phyloP scores from a whole-genome alignment of 345 rosid species.

The Euphorbia lathyris region DNA sequence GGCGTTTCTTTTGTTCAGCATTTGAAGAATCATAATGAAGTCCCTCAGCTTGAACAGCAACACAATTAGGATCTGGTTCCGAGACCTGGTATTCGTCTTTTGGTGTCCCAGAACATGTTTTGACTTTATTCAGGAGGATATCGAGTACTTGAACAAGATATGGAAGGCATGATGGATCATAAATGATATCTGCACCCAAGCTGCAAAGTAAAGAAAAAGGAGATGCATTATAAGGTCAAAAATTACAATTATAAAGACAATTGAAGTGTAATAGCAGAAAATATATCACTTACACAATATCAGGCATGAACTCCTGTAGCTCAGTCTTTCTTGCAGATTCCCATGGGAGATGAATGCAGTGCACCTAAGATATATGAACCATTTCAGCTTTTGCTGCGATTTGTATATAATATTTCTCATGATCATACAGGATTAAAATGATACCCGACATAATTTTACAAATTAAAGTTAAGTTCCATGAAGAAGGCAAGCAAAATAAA shows the following conservation, averaged over 20 bases:
- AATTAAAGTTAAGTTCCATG: neutral
- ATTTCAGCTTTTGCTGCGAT: conserved; percentile 2
- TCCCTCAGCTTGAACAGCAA: neutral
- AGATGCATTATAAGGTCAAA: neutral
- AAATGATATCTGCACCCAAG: conserved; percentile 81
- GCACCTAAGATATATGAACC: conserved; percentile 38
- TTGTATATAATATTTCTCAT: neutral
- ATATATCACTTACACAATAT: conserved; percentile 51
- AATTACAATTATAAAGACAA: neutral
- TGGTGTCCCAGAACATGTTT: conserved; percentile 11
- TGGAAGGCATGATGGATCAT: conserved; percentile 69
- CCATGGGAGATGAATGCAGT: conserved; percentile 79
- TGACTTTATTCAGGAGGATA: conserved; percentile 47
- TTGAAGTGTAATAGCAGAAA: neutral
- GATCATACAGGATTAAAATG: neutral
- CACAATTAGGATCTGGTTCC: too few species aligned
- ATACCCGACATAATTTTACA: neutral
- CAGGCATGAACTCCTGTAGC: conserved; percentile 45
- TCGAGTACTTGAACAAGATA: conserved; percentile 57
- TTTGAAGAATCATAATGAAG: conserved; percentile 1
- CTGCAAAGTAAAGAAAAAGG: conserved; percentile 28
- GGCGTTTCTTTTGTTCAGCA: conserved; percentile 15
- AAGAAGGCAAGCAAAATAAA: neutral
- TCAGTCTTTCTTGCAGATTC: conserved; percentile 60
- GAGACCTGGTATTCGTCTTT: conserved; percentile 15